These are phyloP conservation scores for Nothophytophthora sp. DNA, from an alignment of 352 stramenopile species.

Conservation along the genomic window DNA sequence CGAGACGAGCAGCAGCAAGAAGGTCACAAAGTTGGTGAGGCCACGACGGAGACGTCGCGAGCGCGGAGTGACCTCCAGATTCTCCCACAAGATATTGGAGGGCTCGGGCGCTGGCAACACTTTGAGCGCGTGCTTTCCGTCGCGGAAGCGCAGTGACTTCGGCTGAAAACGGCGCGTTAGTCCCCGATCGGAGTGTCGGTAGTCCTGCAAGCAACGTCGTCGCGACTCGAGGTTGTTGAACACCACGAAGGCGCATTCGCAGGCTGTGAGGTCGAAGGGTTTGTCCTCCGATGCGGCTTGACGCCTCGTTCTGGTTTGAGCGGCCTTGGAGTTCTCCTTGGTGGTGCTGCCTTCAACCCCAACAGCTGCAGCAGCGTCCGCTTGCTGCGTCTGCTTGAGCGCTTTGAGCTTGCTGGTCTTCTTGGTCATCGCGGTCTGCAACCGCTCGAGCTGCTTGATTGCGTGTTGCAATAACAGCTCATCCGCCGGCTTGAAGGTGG, in stretches of 20 bases:
- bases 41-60: slow-evolving; percentile 63
- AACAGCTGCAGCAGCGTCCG: not conserved
- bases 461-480: slow-evolving; percentile 35
- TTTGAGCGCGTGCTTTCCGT: slow-evolving; percentile 42
- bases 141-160: slow-evolving; percentile 56
- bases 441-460: slow-evolving; percentile 27
- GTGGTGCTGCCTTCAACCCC: not conserved
- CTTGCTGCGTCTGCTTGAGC: slow-evolving; percentile 37
- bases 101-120: slow-evolving; percentile 69
- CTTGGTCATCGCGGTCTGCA: slow-evolving; percentile 40
- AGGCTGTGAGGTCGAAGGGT: slow-evolving; percentile 61
- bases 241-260: slow-evolving; percentile 84
- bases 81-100: slow-evolving; percentile 90
- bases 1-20: slow-evolving; percentile 72
- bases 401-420: slow-evolving; percentile 72
- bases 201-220: slow-evolving; percentile 76
- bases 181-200: slow-evolving; percentile 50
- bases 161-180: slow-evolving; percentile 56
- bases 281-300: slow-evolving; percentile 23
- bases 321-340: slow-evolving; percentile 22
- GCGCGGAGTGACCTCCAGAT: slow-evolving; percentile 68
- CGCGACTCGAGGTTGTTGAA: slow-evolving; percentile 88
- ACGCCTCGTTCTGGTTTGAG: slow-evolving; percentile 23
- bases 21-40: slow-evolving; percentile 73
- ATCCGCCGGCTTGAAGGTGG: slow-evolving; percentile 31